Evolutionary conservation across 768 basidiomycete genomes (phyloP).

Genomic region (Phlebiopsis flavidoalba): DNA sequence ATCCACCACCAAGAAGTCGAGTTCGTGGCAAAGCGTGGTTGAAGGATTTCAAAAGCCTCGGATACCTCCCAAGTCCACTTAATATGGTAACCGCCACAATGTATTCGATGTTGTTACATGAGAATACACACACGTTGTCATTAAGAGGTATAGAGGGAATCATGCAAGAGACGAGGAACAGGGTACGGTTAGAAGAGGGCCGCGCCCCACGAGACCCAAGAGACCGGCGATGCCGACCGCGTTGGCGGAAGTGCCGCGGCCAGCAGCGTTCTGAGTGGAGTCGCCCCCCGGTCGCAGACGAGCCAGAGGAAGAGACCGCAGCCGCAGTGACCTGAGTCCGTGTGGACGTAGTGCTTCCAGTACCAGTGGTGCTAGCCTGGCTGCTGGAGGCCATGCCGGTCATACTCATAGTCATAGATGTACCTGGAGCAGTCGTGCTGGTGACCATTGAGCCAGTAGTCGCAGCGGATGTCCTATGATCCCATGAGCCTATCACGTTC

Average conservation of each 20-base stretch:
- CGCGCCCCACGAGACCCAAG: slow-evolving; percentile 47
- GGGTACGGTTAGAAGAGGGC: slow-evolving; percentile 35
- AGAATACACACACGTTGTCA: neutral
- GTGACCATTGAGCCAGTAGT: neutral
- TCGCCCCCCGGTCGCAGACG: slow-evolving; percentile 21
- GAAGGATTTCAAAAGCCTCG: slow-evolving; percentile 31
- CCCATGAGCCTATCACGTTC: neutral
- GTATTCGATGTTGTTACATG: neutral
- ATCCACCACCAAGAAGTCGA: slow-evolving; percentile 77
- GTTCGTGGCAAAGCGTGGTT: slow-evolving; percentile 80
- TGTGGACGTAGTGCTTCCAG: neutral
- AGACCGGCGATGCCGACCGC: slow-evolving; percentile 42
- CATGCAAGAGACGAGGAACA: neutral
- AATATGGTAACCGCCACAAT: neutral
- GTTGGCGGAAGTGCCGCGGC: slow-evolving; percentile 25
- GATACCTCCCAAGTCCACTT: neutral
- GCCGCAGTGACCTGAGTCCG: neutral
- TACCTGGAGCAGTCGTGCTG: neutral
- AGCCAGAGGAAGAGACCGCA: neutral
- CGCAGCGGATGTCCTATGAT: neutral
- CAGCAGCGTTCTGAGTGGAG: slow-evolving; percentile 27
- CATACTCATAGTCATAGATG: neutral
- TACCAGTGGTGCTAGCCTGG: slow-evolving; percentile 2
- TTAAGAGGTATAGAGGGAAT: neutral
- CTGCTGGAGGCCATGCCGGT: slow-evolving; percentile 15